These are phyloP conservation scores for Pterulicium gracile DNA, from an alignment of 1,284 basidiomycete species.

Conservation along the genomic window DNA sequence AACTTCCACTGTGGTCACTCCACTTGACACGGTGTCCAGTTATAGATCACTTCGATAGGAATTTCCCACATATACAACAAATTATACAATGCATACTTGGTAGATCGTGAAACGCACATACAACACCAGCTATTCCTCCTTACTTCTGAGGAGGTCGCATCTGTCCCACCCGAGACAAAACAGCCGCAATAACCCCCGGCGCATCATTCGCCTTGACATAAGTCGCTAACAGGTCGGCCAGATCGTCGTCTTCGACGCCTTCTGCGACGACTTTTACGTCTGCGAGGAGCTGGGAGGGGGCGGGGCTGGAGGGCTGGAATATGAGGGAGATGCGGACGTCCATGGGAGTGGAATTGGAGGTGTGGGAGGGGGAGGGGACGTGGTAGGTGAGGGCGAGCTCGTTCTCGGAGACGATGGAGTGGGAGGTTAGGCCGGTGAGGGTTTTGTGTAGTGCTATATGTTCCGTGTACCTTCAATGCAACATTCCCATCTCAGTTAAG, in stretches of 20 bases:
- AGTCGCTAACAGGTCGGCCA: constrained; percentile 49
- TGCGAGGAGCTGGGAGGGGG: constrained; percentile 49
- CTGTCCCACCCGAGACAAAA: constrained; percentile 36
- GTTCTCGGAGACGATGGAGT: constrained; percentile 55
- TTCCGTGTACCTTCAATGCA: constrained; percentile 49
- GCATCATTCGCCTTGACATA: constrained; percentile 62
- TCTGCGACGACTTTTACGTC: constrained; percentile 36
- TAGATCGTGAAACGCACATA: no score
- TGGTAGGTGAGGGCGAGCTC: constrained; percentile 63
- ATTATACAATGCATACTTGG: no score
- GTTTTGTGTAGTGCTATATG: constrained; percentile 54
- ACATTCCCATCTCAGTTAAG: constrained; percentile 1
- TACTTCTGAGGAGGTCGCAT: no score
- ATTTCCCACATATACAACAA: no score
- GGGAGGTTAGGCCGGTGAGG: constrained; percentile 48
- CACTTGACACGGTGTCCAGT: no score
- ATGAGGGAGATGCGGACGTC: constrained; percentile 42
- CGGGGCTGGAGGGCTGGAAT: constrained; percentile 60
- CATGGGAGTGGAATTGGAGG: neutral
- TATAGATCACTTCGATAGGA: no score
- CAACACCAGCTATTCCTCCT: no score
- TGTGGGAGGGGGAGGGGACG: constrained; percentile 21
- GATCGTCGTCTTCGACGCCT: constrained; percentile 40
- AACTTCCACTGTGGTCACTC: no score
- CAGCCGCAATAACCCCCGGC: constrained; percentile 56